phyloP scores from a whole-genome alignment of 2,329 filamentous ascomycete genomes.

The Cryphonectria carpinicola region DNA sequence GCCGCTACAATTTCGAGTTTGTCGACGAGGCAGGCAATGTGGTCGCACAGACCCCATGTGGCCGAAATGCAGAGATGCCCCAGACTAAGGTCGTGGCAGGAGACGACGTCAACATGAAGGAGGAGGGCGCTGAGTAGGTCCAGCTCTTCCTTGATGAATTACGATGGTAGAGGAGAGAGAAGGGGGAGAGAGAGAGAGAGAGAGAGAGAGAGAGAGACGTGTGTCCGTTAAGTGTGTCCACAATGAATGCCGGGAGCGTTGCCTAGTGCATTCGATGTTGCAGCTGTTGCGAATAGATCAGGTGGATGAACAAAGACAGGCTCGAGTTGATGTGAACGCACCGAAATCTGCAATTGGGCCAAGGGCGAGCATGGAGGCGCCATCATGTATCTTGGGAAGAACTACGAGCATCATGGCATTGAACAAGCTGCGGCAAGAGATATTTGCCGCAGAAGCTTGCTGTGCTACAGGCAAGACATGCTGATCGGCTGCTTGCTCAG shows the following conservation, averaged over 20 bases:
- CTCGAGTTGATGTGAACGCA: neutral
- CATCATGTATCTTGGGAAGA: too few species aligned
- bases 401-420: neutral
- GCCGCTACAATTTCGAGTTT: conserved; percentile 96
- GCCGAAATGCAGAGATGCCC: conserved; percentile 63
- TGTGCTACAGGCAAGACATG: neutral
- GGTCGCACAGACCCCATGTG: conserved; percentile 80
- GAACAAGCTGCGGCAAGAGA: neutral
- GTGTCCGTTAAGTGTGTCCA: neutral
- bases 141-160: neutral
- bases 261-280: neutral
- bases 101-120: conserved; percentile 64
- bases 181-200: neutral
- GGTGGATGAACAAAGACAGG: neutral
- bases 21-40: conserved; percentile 91
- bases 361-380: neutral
- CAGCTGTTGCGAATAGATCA: neutral
- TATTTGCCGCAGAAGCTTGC: neutral
- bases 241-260: neutral
- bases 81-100: conserved; percentile 69
- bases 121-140: conserved; percentile 43
- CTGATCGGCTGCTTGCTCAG: neutral
- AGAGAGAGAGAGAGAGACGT: neutral
- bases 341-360: neutral
- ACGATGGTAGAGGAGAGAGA: neutral